Evolutionary conservation across 805 yeast genomes (phyloP).

Genomic region (Starmerella bombi): DNA sequence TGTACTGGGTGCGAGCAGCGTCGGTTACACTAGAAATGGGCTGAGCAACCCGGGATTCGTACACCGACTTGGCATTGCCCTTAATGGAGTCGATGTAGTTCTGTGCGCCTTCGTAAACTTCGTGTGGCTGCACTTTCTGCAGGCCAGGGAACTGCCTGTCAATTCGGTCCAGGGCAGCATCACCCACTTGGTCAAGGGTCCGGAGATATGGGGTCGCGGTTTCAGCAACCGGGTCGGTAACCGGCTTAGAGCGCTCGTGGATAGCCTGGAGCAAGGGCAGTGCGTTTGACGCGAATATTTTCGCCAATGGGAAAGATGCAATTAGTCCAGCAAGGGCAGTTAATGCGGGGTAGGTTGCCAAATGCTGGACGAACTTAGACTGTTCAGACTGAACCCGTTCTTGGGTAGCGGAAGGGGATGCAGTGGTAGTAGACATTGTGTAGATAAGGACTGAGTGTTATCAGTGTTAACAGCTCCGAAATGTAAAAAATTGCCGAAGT

Average conservation of each 20-base stretch:
- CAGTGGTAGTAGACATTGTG: background rate
- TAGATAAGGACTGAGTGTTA: no score
- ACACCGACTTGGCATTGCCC: slow-evolving; percentile 24
- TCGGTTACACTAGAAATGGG: slow-evolving; percentile 31
- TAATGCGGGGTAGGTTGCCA: slow-evolving; percentile 41
- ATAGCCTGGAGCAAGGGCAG: slow-evolving; percentile 41
- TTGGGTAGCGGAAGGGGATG: background rate
- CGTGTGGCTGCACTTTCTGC: slow-evolving; percentile 45
- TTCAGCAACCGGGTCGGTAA: slow-evolving; percentile 28
- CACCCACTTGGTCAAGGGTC: slow-evolving; percentile 42
- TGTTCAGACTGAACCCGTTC: slow-evolving; percentile 19
- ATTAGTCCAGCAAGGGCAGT: slow-evolving; percentile 46
- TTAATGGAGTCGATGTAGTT: slow-evolving; percentile 30
- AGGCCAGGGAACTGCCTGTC: slow-evolving; percentile 50
- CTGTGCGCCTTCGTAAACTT: slow-evolving; percentile 32
- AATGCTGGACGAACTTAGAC: slow-evolving; percentile 35
- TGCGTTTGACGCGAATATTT: slow-evolving; percentile 47
- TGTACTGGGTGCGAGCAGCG: slow-evolving; percentile 39
- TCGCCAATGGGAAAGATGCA: slow-evolving; percentile 46
- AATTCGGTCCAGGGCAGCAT: slow-evolving; percentile 40
- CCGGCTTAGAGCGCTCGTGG: slow-evolving; percentile 23
- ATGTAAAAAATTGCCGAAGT: no score
- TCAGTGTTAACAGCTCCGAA: no score
- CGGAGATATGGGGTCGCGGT: slow-evolving; percentile 35
- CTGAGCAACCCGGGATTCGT: slow-evolving; percentile 38